Evolutionary conservation across 179 eudicot genomes (phyloP), one percentile per base, ranked within the genome.

Genomic region (Corrigiola litoralis): DNA sequence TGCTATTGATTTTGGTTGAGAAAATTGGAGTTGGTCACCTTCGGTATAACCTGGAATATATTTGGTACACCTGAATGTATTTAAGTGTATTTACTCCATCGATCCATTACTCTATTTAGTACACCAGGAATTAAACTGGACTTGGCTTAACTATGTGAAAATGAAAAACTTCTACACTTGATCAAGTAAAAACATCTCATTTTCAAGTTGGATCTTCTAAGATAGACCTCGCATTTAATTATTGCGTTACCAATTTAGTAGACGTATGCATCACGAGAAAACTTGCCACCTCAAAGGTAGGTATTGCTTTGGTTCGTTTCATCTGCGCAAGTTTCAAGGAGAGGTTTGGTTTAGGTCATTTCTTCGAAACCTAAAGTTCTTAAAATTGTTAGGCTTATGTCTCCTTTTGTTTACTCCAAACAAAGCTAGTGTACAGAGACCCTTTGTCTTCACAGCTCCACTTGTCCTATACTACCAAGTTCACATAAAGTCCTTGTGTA

Each of bases 331-430:
- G 27, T n/a, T 29, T 37, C 9, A 31, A 41, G n/a, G 8, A 20
- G 32, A 53, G 28, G 70, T 72, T 72, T 51, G 76, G 76, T 59
- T 68, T 58, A 72, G 62, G 71, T 72, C 76, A 66, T 52, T 59
- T 60, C 36, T 46, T n/a, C 38, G 47, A 18, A 34, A 51, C 36
- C 51, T 61, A 31, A 16, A 17, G 21, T 24, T 51, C 20, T 66
- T 14, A 41, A 42, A 34, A 52, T 14, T 16, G 67, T 67, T 67
- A 61, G 77, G 75, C 63, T 46, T 37, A 36, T 60, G 54, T 61
- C 64, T 47, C 24, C 46, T 27, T 41, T 66, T 66, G 47, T 52
- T 60, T 66, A 58, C 25, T 52, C 21, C 1, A 14, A 51, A 33
- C 23, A 7, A 28, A 21, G 31, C 12, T 31, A 21, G 7, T 17